These are phyloP conservation scores for Lichtheimia hyalospora DNA, from an alignment of 371 early-diverging fungal species.

Conservation along the genomic window DNA sequence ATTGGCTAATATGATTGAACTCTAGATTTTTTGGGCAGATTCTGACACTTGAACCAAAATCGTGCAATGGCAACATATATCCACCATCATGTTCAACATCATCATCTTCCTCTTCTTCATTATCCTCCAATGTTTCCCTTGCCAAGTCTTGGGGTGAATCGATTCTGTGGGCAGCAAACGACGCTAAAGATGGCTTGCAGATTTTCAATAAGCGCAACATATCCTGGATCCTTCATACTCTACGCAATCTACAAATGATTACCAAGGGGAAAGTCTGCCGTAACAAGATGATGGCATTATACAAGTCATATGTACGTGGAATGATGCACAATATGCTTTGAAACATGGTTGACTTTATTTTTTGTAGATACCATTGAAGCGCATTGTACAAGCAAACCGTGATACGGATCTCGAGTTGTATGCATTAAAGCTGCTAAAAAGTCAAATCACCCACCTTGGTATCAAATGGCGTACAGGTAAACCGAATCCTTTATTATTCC, in stretches of 20 bases:
- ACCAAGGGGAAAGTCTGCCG: constrained; percentile 77
- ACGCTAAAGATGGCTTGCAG: background rate
- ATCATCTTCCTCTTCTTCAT: background rate
- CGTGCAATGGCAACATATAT: background rate
- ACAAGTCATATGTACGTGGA: constrained; percentile 67
- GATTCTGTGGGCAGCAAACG: background rate
- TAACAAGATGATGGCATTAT: constrained; percentile 72
- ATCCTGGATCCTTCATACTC: constrained; percentile 69
- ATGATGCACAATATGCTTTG: background rate
- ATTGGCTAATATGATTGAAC: too few species aligned
- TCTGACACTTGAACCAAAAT: background rate
- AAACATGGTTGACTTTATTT: background rate
- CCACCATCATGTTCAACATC: background rate
- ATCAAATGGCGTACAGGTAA: constrained; percentile 78
- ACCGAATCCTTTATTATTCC: too few species aligned
- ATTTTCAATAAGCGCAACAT: constrained; percentile 52
- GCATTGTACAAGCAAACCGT: constrained; percentile 62
- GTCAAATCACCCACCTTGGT: constrained; percentile 78
- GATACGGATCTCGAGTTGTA: constrained; percentile 67
- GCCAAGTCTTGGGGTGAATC: constrained; percentile 3
- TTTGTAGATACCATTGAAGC: constrained; percentile 64
- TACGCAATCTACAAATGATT: constrained; percentile 79
- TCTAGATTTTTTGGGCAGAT: constrained; percentile 1
- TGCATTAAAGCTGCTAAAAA: constrained; percentile 77
- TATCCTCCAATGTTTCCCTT: background rate